Evolutionary conservation across 2,329 filamentous ascomycete species (phyloP).

Genomic region (Penicillium corylophilum): DNA sequence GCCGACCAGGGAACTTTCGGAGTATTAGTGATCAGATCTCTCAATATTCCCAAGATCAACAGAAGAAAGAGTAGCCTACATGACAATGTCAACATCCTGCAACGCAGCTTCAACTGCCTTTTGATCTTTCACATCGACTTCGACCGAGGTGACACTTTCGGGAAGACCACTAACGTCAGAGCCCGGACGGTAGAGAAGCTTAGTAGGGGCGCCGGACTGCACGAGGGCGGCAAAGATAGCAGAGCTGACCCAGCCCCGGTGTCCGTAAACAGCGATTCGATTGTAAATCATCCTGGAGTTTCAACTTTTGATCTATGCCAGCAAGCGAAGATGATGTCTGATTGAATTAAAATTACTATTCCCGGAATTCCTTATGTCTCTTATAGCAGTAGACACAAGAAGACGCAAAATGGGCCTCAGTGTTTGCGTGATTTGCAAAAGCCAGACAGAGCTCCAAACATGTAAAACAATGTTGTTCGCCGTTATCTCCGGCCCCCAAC

Average conservation of each 20-base stretch:
- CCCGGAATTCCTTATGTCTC: too few species aligned
- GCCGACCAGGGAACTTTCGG: slow-evolving; percentile 19
- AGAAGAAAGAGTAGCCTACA: slow-evolving; percentile 1
- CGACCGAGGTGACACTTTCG: slow-evolving; percentile 1
- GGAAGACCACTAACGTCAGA: slow-evolving; percentile 13
- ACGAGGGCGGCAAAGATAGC: slow-evolving; percentile 12
- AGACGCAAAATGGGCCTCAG: too few species aligned
- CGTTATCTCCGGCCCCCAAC: too few species aligned
- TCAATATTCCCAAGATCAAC: background rate
- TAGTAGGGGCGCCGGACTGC: slow-evolving; percentile 14
- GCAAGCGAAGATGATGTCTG: too few species aligned
- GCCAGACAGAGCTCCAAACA: too few species aligned
- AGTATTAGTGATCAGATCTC: background rate
- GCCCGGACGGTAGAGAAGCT: slow-evolving; percentile 15
- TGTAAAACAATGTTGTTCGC: too few species aligned
- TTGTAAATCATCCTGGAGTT: slow-evolving; percentile 21
- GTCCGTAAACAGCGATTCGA: slow-evolving; percentile 23
- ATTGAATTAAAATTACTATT: too few species aligned
- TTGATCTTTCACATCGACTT: slow-evolving; percentile 16
- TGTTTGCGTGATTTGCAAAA: too few species aligned
- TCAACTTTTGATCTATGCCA: background rate
- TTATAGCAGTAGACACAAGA: too few species aligned
- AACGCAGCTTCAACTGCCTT: slow-evolving; percentile 6
- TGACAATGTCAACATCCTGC: slow-evolving; percentile 20
- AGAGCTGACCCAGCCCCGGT: slow-evolving; percentile 20